A percentile compares a stretch with the other conserved stretches of the same genome.
Conservation (phyloP, 805 yeast genomes). For the Wickerhamomyces chambardii region DNA sequence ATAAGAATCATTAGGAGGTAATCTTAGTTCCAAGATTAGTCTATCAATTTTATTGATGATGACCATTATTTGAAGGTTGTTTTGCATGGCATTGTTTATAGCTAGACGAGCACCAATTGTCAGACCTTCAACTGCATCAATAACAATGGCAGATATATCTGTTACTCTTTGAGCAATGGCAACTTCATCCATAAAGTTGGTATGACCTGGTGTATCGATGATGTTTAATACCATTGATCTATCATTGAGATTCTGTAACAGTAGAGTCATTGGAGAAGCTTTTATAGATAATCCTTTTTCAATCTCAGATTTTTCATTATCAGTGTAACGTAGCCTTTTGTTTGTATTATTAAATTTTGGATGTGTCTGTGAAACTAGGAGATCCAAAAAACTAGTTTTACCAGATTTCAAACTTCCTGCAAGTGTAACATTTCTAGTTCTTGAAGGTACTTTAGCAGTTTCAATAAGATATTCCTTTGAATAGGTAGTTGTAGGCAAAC, state of each 20-base stretch:
- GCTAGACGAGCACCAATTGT: slow-evolving; percentile 44
- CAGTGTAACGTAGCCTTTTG: slow-evolving; percentile 70
- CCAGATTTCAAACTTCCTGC: slow-evolving; percentile 84
- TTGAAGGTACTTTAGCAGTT: slow-evolving; percentile 44
- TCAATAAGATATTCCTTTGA: slow-evolving; percentile 53
- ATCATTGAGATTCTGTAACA: slow-evolving; percentile 42
- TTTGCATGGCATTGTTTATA: slow-evolving; percentile 41
- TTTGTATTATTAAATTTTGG: slow-evolving; percentile 29
- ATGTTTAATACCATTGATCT: slow-evolving; percentile 54
- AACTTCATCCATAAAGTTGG: slow-evolving; percentile 72
- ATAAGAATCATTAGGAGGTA: slow-evolving; percentile 70
- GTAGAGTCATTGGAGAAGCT: slow-evolving; percentile 48
- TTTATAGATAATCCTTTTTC: slow-evolving; percentile 66
- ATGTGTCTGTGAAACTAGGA: slow-evolving; percentile 62
- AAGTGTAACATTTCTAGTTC: slow-evolving; percentile 65
- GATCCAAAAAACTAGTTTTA: slow-evolving; percentile 71
- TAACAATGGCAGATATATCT: slow-evolving; percentile 60
- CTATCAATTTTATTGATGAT: slow-evolving; percentile 81
- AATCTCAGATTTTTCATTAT: slow-evolving; percentile 59
- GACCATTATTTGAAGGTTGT: slow-evolving; percentile 44
- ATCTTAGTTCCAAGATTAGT: slow-evolving; percentile 65
- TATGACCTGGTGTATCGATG: slow-evolving; percentile 90
- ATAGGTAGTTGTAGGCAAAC: slow-evolving; percentile 51
- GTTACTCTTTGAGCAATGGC: slow-evolving; percentile 44
- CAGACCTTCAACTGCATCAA: slow-evolving; percentile 85